A percentile compares a stretch with the other conserved stretches of the same genome.
Conservation (phyloP, 805 yeast genomes). For the Kockiozyma suomiensis region DNA sequence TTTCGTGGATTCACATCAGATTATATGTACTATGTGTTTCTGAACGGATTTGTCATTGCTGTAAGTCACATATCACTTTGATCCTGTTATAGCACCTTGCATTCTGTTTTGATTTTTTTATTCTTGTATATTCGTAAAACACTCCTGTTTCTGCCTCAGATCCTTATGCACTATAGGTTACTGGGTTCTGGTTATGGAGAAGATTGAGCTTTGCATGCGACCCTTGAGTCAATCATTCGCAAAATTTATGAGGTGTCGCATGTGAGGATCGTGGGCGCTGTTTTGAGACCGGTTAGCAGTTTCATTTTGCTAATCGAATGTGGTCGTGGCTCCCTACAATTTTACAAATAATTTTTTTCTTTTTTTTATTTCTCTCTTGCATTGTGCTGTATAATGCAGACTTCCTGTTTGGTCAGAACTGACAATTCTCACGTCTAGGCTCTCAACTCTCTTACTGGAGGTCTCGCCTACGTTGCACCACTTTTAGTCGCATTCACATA, state of each 20-base stretch:
- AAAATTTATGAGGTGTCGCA: slow-evolving; percentile 11
- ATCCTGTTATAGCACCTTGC: no score
- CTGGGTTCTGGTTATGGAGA: slow-evolving; percentile 44
- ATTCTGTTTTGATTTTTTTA: background rate
- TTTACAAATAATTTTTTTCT: background rate
- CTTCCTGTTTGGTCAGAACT: background rate
- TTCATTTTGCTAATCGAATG: slow-evolving; percentile 23
- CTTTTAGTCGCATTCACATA: slow-evolving; percentile 43
- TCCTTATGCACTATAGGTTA: slow-evolving; percentile 36
- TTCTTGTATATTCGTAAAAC: background rate
- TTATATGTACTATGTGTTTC: slow-evolving; percentile 33
- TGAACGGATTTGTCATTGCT: slow-evolving; percentile 32
- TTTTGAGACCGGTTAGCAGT: slow-evolving; percentile 27
- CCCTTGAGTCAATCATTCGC: slow-evolving; percentile 33
- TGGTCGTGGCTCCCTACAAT: slow-evolving; percentile 36
- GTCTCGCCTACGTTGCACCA: slow-evolving; percentile 38
- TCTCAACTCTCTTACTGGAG: slow-evolving; percentile 31
- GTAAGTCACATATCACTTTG: no score
- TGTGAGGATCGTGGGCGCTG: slow-evolving; percentile 34
- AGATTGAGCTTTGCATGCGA: slow-evolving; percentile 36
- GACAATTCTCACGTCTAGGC: background rate
- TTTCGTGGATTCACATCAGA: slow-evolving; percentile 35
- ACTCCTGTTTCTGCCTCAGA: slow-evolving; percentile 45
- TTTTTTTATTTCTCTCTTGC: background rate
- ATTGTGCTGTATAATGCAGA: background rate